Base-by-base conservation (phyloP, 2,329 filamentous ascomycete genomes). In the Penicillium sp. region DNA sequence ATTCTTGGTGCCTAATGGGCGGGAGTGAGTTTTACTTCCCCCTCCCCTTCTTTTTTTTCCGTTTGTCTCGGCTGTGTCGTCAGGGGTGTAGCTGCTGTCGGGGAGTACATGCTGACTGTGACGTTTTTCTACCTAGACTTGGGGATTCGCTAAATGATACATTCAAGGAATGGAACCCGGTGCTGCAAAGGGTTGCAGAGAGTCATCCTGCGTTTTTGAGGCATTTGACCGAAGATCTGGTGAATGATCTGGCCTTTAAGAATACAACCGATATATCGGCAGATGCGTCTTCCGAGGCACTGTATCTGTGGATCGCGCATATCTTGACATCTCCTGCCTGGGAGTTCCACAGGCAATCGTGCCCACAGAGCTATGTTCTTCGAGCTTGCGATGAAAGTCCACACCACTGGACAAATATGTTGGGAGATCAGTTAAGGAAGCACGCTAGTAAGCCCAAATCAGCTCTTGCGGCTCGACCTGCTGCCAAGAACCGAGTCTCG, bases 231-330 rank as follows among this genome's bases (percentile, higher is more conserved):
- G 72, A 75, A 33, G 67, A 69, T 31, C 68, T 83, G 62, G 68
- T 75, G 6, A 57, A 70, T 23, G 58, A 61, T 11, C 65, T 82
- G 53, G 70, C 71, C 2, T 67, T 68, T 45, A 53, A 63, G 31
- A 53, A 50, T 4, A 36, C 54, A 34, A 39, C 60, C 41, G 53
- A 67, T 56, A 27, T 58, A 33, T 64, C 70, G 29, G 45, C 60
- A 27, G 67, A 76, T 58, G 66, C 73, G 0, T 61, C 66, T 7
- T 67, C 68, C 36, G 79, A 84, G 67, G 79, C 74, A 2, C 52
- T 79, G 33, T 79, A 74, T 59, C 68, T 76, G 34, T 85, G 82
- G 82, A 62, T 82, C 27, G 62, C 76, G 9, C 79, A 83, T 63
- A 70, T 84, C 10, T 62, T 82, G 27, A 68, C 68, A 5, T 74